A percentile compares a stretch with the other conserved stretches of the same genome.
phyloP scores from a whole-genome alignment of 164 flowering plant species.

The Dillenia turbinata region DNA sequence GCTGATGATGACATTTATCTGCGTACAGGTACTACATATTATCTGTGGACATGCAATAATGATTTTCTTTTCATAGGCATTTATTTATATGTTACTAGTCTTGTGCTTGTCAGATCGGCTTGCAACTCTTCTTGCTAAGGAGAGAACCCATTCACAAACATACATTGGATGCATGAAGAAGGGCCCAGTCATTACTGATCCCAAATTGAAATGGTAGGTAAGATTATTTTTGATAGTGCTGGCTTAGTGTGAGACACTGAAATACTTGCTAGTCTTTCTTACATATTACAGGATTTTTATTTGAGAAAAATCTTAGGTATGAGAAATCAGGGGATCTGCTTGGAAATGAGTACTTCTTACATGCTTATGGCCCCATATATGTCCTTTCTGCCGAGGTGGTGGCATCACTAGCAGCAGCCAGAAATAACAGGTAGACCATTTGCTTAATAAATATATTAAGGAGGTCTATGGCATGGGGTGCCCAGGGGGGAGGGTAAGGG shows the following conservation, averaged over 20 bases:
- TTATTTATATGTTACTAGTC: not conserved
- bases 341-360: constrained; percentile 62
- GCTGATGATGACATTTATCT: constrained; percentile 73
- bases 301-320: constrained; percentile 31
- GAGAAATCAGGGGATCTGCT: constrained; percentile 45
- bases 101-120: constrained; percentile 51
- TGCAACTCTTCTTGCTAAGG: constrained; percentile 67
- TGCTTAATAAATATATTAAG: not conserved
- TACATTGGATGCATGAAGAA: constrained; percentile 90
- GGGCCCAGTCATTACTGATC: constrained; percentile 71
- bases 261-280: not conserved
- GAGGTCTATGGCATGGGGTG: no score
- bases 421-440: constrained; percentile 46
- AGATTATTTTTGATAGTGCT: constrained; percentile 1
- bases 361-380: constrained; percentile 75
- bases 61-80: constrained; percentile 1
- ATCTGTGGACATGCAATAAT: not conserved
- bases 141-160: constrained; percentile 46
- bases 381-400: constrained; percentile 65
- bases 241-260: not conserved
- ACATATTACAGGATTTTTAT: constrained; percentile 1
- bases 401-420: constrained; percentile 36
- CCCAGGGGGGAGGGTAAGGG: no score
- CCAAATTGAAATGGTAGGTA: constrained; percentile 64
- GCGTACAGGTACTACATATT: constrained; percentile 45